phyloP scores from a whole-genome alignment of 345 rosid genomes.

The Eucalyptus polybractea region DNA sequence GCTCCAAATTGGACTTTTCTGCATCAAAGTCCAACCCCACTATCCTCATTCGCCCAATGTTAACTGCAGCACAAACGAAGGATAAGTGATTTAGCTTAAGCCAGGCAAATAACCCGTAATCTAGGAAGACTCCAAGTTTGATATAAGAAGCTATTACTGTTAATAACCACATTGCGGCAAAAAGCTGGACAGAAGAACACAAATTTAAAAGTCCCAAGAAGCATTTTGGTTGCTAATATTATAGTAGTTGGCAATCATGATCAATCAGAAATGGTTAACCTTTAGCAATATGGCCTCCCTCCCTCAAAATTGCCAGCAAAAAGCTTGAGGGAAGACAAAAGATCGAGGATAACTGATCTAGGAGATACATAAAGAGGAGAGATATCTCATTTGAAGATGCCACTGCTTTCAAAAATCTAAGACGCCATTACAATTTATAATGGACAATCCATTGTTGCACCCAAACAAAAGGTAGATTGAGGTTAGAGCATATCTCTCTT shows the following conservation, averaged over 20 bases:
- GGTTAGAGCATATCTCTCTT: background rate
- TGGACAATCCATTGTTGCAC: background rate
- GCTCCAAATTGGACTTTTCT: conserved; percentile 5
- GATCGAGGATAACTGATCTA: background rate
- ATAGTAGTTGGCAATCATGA: background rate
- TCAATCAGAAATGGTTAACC: background rate
- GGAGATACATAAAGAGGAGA: background rate
- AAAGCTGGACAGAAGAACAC: background rate
- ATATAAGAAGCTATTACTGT: background rate
- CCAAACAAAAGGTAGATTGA: background rate
- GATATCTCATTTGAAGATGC: background rate
- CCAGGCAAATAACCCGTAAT: background rate
- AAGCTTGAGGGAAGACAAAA: background rate
- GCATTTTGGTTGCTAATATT: background rate
- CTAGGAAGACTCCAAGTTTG: background rate
- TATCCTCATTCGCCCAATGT: conserved; percentile 69
- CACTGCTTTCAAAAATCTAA: background rate
- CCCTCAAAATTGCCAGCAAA: background rate
- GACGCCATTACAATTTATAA: background rate
- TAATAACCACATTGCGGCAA: background rate
- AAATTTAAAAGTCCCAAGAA: background rate
- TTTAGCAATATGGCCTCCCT: background rate
- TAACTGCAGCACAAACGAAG: conserved; percentile 32
- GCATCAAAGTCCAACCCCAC: conserved; percentile 49
- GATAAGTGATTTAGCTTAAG: background rate